These are phyloP conservation scores for Thelephora aurantiotincta DNA, from an alignment of 768 basidiomycete species.

Conservation along the genomic window DNA sequence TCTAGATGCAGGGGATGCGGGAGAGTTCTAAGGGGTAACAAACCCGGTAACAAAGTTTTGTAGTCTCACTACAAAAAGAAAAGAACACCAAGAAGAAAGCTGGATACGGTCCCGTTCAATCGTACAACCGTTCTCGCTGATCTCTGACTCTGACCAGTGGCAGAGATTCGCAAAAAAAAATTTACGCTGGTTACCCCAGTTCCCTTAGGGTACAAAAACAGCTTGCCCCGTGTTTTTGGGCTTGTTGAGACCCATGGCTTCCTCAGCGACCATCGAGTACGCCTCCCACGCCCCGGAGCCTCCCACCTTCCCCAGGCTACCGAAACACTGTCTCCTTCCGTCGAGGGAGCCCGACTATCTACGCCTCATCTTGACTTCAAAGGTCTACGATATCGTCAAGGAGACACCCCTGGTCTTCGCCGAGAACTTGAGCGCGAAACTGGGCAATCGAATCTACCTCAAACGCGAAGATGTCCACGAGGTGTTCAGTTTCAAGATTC, in stretches of 20 bases:
- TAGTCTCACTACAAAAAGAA: too few relatives aligned
- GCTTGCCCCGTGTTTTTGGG: too few relatives aligned
- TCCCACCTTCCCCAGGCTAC: slow-evolving; percentile 49
- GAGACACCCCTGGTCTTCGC: slow-evolving; percentile 87
- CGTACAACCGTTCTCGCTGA: too few relatives aligned
- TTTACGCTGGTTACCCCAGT: too few relatives aligned
- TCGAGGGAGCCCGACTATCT: slow-evolving; percentile 76
- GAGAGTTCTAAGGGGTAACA: too few relatives aligned
- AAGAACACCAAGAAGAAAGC: too few relatives aligned
- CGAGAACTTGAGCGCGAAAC: slow-evolving; percentile 68
- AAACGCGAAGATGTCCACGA: slow-evolving; percentile 96
- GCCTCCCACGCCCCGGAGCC: slow-evolving; percentile 57
- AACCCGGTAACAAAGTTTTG: too few relatives aligned
- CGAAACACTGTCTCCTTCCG: slow-evolving; percentile 48
- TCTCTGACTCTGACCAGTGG: too few relatives aligned
- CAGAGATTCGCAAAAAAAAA: too few relatives aligned
- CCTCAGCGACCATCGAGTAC: slow-evolving; percentile 46
- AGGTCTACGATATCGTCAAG: slow-evolving; percentile 80
- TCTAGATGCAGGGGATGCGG: too few relatives aligned
- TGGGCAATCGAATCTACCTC: slow-evolving; percentile 90
- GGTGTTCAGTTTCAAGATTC: slow-evolving; percentile 98
- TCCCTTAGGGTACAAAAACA: too few relatives aligned
- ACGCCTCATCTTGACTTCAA: slow-evolving; percentile 74
- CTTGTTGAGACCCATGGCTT: slow-evolving; percentile 6
- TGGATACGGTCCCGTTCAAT: too few relatives aligned